phyloP scores from a whole-genome alignment of 2,329 filamentous ascomycete species.

The Talaromyces pinophilus region DNA sequence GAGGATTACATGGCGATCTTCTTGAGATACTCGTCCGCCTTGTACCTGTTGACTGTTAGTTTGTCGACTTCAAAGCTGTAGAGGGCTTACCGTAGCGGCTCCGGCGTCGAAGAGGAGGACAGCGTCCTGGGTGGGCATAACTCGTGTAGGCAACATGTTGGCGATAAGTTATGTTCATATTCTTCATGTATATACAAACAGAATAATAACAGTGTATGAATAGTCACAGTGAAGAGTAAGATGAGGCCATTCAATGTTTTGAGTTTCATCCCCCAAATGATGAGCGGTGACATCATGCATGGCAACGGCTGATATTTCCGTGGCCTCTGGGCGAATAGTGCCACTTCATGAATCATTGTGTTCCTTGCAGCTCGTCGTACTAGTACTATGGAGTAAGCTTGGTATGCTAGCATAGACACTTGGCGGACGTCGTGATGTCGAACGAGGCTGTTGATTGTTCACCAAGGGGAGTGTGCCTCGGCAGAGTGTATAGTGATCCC shows the following conservation, averaged over 20 bases:
- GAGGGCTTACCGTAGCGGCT: constrained; percentile 31
- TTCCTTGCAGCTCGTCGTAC: neutral
- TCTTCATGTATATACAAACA: neutral
- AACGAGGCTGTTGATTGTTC: neutral
- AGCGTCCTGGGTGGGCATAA: constrained; percentile 31
- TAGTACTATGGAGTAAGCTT: neutral
- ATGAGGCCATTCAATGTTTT: neutral
- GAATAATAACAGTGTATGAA: neutral
- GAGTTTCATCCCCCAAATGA: constrained; percentile 26
- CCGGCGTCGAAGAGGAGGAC: constrained; percentile 36
- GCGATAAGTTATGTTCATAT: neutral
- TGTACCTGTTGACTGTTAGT: constrained; percentile 30
- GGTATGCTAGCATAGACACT: neutral
- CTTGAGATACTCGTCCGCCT: constrained; percentile 34
- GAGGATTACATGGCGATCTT: constrained; percentile 36
- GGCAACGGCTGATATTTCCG: neutral
- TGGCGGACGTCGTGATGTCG: neutral
- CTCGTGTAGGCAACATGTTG: constrained; percentile 28
- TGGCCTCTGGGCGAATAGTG: neutral
- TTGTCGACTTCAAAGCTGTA: neutral
- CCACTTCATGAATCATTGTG: neutral
- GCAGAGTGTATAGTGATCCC: neutral
- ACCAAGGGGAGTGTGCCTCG: neutral
- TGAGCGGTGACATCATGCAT: constrained; percentile 35
- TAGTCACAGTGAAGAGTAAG: neutral